Evolutionary conservation across 257 asterid genomes (phyloP).

Genomic region (Primulina tabacum): DNA sequence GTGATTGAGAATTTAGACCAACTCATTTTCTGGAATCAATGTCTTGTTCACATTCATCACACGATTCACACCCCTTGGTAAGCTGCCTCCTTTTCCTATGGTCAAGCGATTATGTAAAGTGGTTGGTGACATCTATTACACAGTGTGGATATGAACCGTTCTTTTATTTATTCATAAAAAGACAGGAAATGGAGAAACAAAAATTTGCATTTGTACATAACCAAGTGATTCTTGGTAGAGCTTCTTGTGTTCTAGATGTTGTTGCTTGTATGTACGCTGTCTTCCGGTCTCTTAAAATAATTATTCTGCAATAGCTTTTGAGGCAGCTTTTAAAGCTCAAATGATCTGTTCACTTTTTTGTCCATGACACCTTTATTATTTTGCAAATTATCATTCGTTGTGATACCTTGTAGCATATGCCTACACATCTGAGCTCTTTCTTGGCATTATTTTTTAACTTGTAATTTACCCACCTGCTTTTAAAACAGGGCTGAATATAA

Average conservation of each 20-base stretch:
- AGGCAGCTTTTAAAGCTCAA: not conserved
- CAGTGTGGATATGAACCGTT: conserved; percentile 4
- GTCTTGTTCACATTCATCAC: not conserved
- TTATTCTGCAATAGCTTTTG: not conserved
- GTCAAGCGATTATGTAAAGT: conserved; percentile 1
- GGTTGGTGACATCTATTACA: not conserved
- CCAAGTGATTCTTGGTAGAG: conserved; percentile 5
- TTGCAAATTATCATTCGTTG: conserved; percentile 13
- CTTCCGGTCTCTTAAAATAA: not conserved
- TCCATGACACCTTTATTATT: not conserved
- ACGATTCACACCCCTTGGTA: not conserved
- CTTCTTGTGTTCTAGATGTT: not conserved
- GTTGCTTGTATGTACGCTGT: not conserved
- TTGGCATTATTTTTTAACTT: conserved; percentile 8
- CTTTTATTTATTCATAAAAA: not conserved
- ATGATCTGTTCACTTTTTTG: not conserved
- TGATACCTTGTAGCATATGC: conserved; percentile 7
- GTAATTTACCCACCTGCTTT: conserved; percentile 22
- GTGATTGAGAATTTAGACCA: conserved; percentile 15
- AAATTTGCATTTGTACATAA: conserved; percentile 1
- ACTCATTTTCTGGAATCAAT: not conserved
- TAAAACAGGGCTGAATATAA: conserved; percentile 85
- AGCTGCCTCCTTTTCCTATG: not conserved
- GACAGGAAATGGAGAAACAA: conserved; percentile 4
- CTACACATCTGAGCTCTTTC: conserved; percentile 12